Conservation (phyloP, 2,329 filamentous ascomycete species). For the Zymoseptoria ardabiliae region DNA sequence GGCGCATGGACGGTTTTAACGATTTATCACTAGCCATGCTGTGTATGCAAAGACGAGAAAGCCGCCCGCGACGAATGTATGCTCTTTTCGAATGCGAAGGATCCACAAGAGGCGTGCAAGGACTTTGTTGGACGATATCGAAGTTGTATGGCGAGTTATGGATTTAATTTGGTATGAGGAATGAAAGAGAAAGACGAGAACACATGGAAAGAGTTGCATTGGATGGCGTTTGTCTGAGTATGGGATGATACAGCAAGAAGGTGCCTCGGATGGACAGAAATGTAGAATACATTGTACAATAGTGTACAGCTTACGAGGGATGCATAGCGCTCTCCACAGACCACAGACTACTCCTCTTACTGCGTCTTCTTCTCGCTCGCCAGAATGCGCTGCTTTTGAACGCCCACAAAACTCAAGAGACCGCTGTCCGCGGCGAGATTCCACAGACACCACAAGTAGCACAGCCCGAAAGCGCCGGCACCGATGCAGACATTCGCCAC, state of each 20-base stretch:
- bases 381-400: slow-evolving; percentile 8
- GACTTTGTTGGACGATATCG: slow-evolving; percentile 78
- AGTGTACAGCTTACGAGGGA: background rate
- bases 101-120: slow-evolving; percentile 78
- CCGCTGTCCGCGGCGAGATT: slow-evolving; percentile 56
- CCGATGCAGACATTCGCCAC: slow-evolving; percentile 85
- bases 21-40: slow-evolving; percentile 64
- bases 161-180: slow-evolving; percentile 56
- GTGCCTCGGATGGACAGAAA: background rate
- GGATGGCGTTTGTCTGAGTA: background rate
- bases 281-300: slow-evolving; percentile 6
- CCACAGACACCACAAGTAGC: slow-evolving; percentile 87
- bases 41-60: slow-evolving; percentile 96
- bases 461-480: slow-evolving; percentile 74
- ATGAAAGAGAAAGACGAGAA: background rate
- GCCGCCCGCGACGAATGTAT: slow-evolving; percentile 92
- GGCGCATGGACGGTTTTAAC: background rate
- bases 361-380: slow-evolving; percentile 34
- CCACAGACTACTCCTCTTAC: slow-evolving; percentile 17
- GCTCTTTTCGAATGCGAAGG: slow-evolving; percentile 82
- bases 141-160: slow-evolving; percentile 86
- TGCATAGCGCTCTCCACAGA: background rate
- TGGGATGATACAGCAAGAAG: background rate
- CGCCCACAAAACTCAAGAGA: slow-evolving; percentile 19
- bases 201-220: background rate